Evolutionary conservation across 2,329 filamentous ascomycete species (phyloP), one percentile per base, ranked within the genome.

Genomic region (Colletotrichum karsti): DNA sequence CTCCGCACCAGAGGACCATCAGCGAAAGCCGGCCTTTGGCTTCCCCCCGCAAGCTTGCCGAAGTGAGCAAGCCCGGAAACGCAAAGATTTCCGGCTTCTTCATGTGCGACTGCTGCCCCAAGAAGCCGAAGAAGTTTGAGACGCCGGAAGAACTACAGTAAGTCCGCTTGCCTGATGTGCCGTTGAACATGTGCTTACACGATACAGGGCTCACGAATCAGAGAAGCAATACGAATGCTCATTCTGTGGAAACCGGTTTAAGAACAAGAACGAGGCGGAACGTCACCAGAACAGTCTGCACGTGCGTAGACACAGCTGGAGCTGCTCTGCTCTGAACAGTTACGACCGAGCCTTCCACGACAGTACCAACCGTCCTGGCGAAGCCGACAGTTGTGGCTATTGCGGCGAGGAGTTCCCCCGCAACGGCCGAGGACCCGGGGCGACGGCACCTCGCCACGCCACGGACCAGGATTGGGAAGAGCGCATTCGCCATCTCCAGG

Each of bases 221-320:
- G 96, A 98, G 80, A 98, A 98, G 80, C 95, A 98, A 80, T 98
- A 98, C 79, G 93, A 93, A 70, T 98, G 95, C 79, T 88, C 90
- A 28, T 98, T 93, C 78, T 98, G 95, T 79, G 92, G 92, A 44
- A 98, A 98, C 77, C 91, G 95, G 10, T 98, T 98, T 85, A 98
- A 98, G 82, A 98, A 98, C 83, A 98, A 98, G 82, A 98, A 98
- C 75, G 96, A 98, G 82, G 95, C 95, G 3, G 95, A 98, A 79
- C 90, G 96, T 33, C 95, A 98, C 77, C 95, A 97, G 76, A 98
- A 98, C 76, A 97, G 95, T 13, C 88, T 98, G 10, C 95, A 98
- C 79, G 87, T 98, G 8, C 90, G 95, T 35, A 91, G 92, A 24
- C 94, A 98, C 81, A 98, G 95, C 54, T 99, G 96, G 96, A 98